Evolutionary conservation across 2,329 filamentous ascomycete genomes (phyloP).

Genomic region (Metarhizium brunneum): DNA sequence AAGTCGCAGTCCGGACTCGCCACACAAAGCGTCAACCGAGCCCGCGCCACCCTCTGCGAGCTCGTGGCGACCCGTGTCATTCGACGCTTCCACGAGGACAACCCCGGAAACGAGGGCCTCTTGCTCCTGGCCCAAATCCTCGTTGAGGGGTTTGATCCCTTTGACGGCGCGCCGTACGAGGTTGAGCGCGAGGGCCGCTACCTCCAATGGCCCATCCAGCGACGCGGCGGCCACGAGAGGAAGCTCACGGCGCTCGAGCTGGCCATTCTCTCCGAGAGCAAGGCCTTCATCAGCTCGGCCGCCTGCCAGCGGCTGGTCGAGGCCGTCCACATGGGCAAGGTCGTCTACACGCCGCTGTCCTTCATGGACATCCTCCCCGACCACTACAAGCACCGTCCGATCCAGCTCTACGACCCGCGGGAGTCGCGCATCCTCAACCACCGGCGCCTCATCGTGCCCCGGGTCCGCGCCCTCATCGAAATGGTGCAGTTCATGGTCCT

Average conservation of each 20-base stretch:
- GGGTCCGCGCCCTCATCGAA: constrained; percentile 58
- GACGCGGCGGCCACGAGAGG: constrained; percentile 31
- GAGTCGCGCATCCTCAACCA: constrained; percentile 60
- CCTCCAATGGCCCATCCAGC: constrained; percentile 29
- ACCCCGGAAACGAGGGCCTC: constrained; percentile 51
- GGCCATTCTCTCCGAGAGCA: constrained; percentile 63
- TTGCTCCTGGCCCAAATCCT: constrained; percentile 58
- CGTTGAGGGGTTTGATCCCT: constrained; percentile 63
- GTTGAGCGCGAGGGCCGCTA: constrained; percentile 39
- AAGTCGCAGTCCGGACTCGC: constrained; percentile 56
- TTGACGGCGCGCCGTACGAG: constrained; percentile 56
- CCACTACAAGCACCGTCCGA: constrained; percentile 61
- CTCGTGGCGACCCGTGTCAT: constrained; percentile 58
- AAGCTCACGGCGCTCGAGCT: constrained; percentile 63
- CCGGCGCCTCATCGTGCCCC: constrained; percentile 61
- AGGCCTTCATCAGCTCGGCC: constrained; percentile 54
- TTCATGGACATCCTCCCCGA: constrained; percentile 68
- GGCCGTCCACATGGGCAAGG: constrained; percentile 57
- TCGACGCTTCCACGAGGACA: constrained; percentile 59
- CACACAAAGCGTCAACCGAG: constrained; percentile 60
- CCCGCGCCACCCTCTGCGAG: constrained; percentile 60
- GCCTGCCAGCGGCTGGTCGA: constrained; percentile 63
- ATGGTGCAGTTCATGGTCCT: constrained; percentile 56
- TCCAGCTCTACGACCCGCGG: constrained; percentile 59
- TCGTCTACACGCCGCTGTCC: constrained; percentile 61